Conservation (phyloP, 768 basidiomycete species). For the Rhodotorula diobovata region DNA sequence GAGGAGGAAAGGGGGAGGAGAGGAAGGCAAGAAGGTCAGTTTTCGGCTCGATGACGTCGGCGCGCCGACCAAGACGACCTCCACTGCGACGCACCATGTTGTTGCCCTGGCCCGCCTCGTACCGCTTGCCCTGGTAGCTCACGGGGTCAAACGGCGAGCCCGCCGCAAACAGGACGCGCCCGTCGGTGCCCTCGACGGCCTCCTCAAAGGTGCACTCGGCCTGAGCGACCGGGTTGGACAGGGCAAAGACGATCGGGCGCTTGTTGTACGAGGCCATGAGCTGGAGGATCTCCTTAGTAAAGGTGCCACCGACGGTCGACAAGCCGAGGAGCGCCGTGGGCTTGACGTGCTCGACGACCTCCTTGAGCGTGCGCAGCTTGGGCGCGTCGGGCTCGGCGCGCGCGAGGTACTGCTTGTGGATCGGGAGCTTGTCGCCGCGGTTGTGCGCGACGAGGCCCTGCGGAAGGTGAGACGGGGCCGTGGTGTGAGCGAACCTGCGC, state of each 20-base stretch:
- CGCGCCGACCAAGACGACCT: background rate
- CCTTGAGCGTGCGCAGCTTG: conserved; percentile 66
- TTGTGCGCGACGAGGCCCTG: conserved; percentile 75
- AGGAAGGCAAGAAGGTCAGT: conserved; percentile 49
- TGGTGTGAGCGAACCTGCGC: no score
- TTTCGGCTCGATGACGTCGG: background rate
- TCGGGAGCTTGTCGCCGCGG: conserved; percentile 66
- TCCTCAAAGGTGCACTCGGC: conserved; percentile 71
- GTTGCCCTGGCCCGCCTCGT: conserved; percentile 85
- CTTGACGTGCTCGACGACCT: conserved; percentile 73
- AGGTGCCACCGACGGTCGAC: conserved; percentile 78
- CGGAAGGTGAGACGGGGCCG: no score
- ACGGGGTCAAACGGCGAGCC: conserved; percentile 78
- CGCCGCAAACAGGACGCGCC: conserved; percentile 66
- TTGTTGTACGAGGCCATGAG: conserved; percentile 73
- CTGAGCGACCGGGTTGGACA: conserved; percentile 65
- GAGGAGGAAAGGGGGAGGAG: conserved; percentile 17
- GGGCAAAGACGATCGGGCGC: conserved; percentile 84
- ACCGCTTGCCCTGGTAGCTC: conserved; percentile 55
- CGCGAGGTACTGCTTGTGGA: conserved; percentile 83
- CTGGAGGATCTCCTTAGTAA: conserved; percentile 64
- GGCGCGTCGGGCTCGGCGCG: conserved; percentile 72
- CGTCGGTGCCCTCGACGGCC: conserved; percentile 66
- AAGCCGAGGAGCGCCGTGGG: conserved; percentile 86
- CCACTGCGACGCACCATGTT: conserved; percentile 69